Evolutionary conservation across 768 basidiomycete species (phyloP).

Genomic region (Macrocybe gigantea): DNA sequence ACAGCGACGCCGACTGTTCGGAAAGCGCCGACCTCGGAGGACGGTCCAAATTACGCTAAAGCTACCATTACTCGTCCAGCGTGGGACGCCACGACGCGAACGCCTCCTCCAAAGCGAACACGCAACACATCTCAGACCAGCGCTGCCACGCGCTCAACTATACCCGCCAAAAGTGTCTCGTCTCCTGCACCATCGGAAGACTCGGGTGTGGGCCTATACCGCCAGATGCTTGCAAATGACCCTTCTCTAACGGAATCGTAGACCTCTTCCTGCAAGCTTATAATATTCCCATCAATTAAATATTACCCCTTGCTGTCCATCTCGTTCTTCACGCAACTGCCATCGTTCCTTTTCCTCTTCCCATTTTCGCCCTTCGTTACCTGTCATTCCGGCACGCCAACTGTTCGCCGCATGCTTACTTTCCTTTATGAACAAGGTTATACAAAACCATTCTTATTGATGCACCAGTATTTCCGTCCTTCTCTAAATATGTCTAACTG

Average conservation of each 20-base stretch:
- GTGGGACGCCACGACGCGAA: constrained; percentile 63
- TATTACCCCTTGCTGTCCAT: no score
- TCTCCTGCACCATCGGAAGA: constrained; percentile 79
- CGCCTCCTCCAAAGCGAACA: constrained; percentile 46
- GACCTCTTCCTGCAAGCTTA: no score
- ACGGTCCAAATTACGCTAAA: constrained; percentile 56
- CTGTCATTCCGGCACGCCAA: no score
- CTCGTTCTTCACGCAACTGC: no score
- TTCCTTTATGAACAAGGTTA: no score
- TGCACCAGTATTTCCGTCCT: constrained; percentile 2
- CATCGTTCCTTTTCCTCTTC: no score
- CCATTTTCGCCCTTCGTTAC: no score
- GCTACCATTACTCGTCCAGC: constrained; percentile 72
- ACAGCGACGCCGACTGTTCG: constrained; percentile 37
- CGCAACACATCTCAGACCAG: constrained; percentile 74
- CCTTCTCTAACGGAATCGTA: constrained; percentile 39
- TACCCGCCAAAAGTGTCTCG: constrained; percentile 38
- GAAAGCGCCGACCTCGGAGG: constrained; percentile 51
- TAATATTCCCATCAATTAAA: no score
- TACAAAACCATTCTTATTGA: no score
- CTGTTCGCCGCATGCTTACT: no score
- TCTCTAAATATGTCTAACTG: constrained; percentile 21
- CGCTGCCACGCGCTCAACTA: constrained; percentile 40
- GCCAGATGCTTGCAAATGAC: constrained; percentile 74
- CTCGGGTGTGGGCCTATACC: constrained; percentile 80